A percentile compares a stretch with the other conserved stretches of the same genome.
Evolutionary conservation across 306 rosid genomes (phyloP).

Genomic region (Canavalia ensiformis): DNA sequence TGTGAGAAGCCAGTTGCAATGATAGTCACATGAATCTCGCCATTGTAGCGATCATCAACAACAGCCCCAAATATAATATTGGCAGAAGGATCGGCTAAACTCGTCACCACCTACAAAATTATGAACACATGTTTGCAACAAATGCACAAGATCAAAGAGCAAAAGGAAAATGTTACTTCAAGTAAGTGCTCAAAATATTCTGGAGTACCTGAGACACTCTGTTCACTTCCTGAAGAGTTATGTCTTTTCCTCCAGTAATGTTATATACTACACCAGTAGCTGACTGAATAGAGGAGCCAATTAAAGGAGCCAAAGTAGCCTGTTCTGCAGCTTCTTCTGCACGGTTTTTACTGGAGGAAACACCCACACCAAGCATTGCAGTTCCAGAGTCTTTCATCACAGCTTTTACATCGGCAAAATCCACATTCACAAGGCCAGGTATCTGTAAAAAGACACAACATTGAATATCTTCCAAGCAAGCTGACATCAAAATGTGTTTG

Average conservation of each 20-base stretch:
- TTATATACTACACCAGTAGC: constrained; percentile 96
- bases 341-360: constrained; percentile 94
- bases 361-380: constrained; percentile 98
- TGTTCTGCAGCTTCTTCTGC: constrained; percentile 99
- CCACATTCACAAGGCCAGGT: constrained; percentile 98
- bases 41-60: constrained; percentile 90
- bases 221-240: constrained; percentile 94
- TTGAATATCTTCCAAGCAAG: constrained; percentile 19
- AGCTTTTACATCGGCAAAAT: constrained; percentile 97
- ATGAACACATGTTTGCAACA: constrained; percentile 2
- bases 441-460: constrained; percentile 60
- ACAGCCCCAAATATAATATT: constrained; percentile 96
- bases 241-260: constrained; percentile 97
- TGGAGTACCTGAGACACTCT: constrained; percentile 89
- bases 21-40: constrained; percentile 93
- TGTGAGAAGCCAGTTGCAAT: constrained; percentile 96
- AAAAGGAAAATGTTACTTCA: constrained; percentile 36
- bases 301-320: constrained; percentile 93
- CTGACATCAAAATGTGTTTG: constrained; percentile 5
- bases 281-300: constrained; percentile 94
- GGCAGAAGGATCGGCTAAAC: constrained; percentile 98
- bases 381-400: constrained; percentile 98
- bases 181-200: constrained; percentile 28
- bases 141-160: constrained; percentile 14
- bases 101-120: constrained; percentile 80